phyloP scores from a whole-genome alignment of 1,139 yeast species.

The Debaryomyces fabryi region DNA sequence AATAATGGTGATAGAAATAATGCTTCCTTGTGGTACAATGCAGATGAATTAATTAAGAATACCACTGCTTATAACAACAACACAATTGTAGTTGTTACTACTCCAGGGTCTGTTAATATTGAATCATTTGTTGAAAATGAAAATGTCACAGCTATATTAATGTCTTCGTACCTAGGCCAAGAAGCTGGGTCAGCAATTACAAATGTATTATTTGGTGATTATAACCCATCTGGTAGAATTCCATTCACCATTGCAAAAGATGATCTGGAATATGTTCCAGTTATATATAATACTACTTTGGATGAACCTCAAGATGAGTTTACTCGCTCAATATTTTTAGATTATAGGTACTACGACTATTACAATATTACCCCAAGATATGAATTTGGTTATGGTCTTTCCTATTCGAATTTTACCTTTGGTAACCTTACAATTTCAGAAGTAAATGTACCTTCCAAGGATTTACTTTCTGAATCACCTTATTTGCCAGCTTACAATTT shows the following conservation, averaged over 20 bases:
- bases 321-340: slow-evolving; percentile 30
- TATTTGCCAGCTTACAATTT: neutral
- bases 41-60: slow-evolving; percentile 6
- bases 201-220: slow-evolving; percentile 31
- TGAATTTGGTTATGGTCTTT: slow-evolving; percentile 27
- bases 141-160: slow-evolving; percentile 7
- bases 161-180: slow-evolving; percentile 14
- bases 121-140: slow-evolving; percentile 6
- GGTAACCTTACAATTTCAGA: slow-evolving; percentile 15
- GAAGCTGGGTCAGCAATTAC: slow-evolving; percentile 30
- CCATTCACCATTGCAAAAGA: slow-evolving; percentile 58
- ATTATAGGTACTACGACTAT: slow-evolving; percentile 29
- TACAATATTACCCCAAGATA: slow-evolving; percentile 20
- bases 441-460: neutral
- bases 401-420: slow-evolving; percentile 25
- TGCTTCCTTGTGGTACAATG: slow-evolving; percentile 48
- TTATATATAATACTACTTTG: slow-evolving; percentile 25
- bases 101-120: slow-evolving; percentile 3
- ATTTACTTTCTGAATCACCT: neutral
- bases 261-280: slow-evolving; percentile 28
- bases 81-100: slow-evolving; percentile 9
- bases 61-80: slow-evolving; percentile 4
- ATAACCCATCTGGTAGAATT: slow-evolving; percentile 32
- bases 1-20: slow-evolving; percentile 55
- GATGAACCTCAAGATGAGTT: slow-evolving; percentile 26